Base-by-base conservation (phyloP, 768 basidiomycete genomes). In the Albatrellus ellisii region DNA sequence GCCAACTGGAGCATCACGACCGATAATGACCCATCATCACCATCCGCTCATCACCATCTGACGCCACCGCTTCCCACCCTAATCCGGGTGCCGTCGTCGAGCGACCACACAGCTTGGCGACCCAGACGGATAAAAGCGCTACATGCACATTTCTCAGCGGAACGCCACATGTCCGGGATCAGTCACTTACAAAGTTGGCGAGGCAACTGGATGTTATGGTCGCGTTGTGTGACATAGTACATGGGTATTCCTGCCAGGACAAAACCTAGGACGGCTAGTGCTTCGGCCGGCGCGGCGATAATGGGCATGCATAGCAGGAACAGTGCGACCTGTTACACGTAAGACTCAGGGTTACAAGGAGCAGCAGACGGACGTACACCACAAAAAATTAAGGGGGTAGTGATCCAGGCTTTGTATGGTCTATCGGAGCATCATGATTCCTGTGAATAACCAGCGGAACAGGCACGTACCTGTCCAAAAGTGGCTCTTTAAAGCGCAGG, bases 231-330 rank as follows among this genome's bases (percentile, higher is more conserved):
- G 31, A 88, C 55, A 54, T 85, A 89, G 52, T 88, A 91, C 35
- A 90, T 70, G 1, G 88, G 88, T 38, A 91, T 63, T 6, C 88
- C 88, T 43, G 73, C 73, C 26, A 77, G 64, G 11, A 91, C 75
- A 51, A 91, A 91, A 3, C 71, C 86, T 89, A 95, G 67, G 5
- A 90, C 92, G 6, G 90, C 79, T 5, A 86, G 58, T 0, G 92
- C 90, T 57, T 94, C 83, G 11, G 79, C 63, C 6, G 94, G 94
- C 17, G 92, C 91, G 3, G 94, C 94, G 43, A 92, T 80, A 39
- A 94, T 69, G 2, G 92, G 91, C 88, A 99, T 94, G 53, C 80
- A 83, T 8, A 99, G 65, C 40, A 98, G 67, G 62, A 92, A 92
- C 39, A 90, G 63, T 2, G 90, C 88, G 9, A 91, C 82, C 84